Base-by-base conservation (phyloP, 179 eudicot genomes). In the Silene coronaria region DNA sequence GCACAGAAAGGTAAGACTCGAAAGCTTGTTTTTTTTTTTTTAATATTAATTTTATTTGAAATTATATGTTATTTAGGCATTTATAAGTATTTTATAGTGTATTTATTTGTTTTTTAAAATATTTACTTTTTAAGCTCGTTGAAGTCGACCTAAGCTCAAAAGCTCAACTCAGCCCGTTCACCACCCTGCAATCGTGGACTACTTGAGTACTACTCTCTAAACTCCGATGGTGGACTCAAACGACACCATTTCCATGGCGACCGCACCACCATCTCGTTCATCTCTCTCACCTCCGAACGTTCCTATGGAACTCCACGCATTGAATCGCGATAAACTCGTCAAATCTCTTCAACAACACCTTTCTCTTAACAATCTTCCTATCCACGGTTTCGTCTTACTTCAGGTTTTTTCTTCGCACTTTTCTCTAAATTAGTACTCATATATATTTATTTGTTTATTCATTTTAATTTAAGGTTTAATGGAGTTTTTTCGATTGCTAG, bases 301-400 rank as follows among this genome's bases (percentile, higher is more conserved):
- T 73, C 88, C 88, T 0, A 89, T 90, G 91, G 77, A 84, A 65
- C 94, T 94, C 53, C 91, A 91, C 80, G 79, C 70, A 3, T 38
- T 53, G 69, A 94, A 94, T 80, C 85, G 98, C 6, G 78, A 80
- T 7, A 89, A 88, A 67, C 89, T 94, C 74, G 3, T 88, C 46
- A 79, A 85, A 22, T 83, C 89, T 48, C 85, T 94, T 38, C 94
- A 73, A 5, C 83, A 88, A 10, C 90, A 85, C 74, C 89, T 93
- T 64, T 70, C 84, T 23, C 60, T 45, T 19, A 73, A 87, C 75
- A 82, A 84, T 80, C 91, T 82, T 73, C 91, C 93, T 24, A 80
- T 83, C 59, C 84, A 83, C 51, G 98, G 96, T 30, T 82, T 89
- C 72, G 89, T 90, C 42, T 71, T 93, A 57, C 96, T 93, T 53